phyloP scores from a whole-genome alignment of 2,329 filamentous ascomycete genomes.

The Trichoderma guizhouense region DNA sequence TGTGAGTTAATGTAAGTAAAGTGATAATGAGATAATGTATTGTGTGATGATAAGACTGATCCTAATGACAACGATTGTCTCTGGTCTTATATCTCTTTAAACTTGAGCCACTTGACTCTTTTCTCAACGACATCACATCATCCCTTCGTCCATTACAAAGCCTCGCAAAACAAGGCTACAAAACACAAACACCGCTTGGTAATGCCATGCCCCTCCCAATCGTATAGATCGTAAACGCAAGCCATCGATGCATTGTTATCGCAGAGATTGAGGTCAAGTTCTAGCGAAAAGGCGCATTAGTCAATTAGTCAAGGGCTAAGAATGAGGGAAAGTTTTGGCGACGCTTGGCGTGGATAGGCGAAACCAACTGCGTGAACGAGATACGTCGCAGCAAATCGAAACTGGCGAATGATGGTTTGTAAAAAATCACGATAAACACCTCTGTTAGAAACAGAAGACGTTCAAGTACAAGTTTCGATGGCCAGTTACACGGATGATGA shows the following conservation, averaged over 20 bases:
- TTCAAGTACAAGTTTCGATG: not conserved
- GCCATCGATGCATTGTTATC: not conserved
- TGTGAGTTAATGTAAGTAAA: not conserved
- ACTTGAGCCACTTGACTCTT: not conserved
- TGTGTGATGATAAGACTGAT: not conserved
- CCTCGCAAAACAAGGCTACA: not conserved
- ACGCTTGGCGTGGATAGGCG: not conserved
- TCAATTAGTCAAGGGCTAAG: not conserved
- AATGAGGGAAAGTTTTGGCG: not conserved
- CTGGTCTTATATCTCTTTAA: not conserved
- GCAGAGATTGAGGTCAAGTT: not conserved
- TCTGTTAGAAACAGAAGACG: not conserved
- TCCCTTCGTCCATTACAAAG: not conserved
- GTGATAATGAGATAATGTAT: not conserved
- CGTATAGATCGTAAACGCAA: not conserved
- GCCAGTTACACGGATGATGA: not conserved
- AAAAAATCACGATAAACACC: not conserved
- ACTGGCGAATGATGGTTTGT: not conserved
- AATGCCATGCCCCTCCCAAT: not conserved
- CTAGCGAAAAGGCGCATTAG: not conserved
- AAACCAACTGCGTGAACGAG: not conserved
- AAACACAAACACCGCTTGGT: not conserved
- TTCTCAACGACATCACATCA: not conserved
- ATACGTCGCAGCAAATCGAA: not conserved
- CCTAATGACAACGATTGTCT: not conserved